Percentiles rank a stretch among this genome's conserved stretches.
Evolutionary conservation across 2,329 filamentous ascomycete genomes (phyloP).

Genomic region (Neodidymelliopsis sp.): DNA sequence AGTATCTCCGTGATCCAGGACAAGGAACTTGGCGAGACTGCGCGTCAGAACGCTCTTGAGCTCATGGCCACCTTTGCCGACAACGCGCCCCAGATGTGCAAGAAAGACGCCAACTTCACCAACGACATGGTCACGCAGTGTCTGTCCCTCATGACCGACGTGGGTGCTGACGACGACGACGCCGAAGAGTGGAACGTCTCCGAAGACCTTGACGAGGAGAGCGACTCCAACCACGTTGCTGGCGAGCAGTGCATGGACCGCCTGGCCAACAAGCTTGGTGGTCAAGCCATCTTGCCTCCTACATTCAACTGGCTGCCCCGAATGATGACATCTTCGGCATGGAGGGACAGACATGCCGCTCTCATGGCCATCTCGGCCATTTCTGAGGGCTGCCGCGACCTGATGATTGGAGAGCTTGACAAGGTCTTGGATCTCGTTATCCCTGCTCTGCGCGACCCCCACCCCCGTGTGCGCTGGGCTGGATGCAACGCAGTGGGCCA

Average conservation of each 20-base stretch:
- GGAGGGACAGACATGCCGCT: conserved; percentile 94
- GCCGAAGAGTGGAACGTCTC: conserved; percentile 90
- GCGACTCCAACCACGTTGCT: conserved; percentile 95
- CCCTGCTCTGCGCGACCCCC: conserved; percentile 85
- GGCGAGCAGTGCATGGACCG: conserved; percentile 99
- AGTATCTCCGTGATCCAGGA: conserved; percentile 93
- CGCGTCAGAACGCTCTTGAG: conserved; percentile 93
- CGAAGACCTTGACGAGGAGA: conserved; percentile 97
- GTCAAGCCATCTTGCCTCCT: conserved; percentile 87
- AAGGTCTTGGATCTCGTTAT: conserved; percentile 96
- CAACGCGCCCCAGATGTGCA: conserved; percentile 91
- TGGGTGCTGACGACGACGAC: conserved; percentile 93
- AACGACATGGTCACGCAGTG: conserved; percentile 98
- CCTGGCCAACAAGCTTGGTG: conserved; percentile 94
- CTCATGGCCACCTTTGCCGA: conserved; percentile 98
- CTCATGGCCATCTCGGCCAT: conserved; percentile 99
- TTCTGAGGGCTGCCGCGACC: conserved; percentile 92
- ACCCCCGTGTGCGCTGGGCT: conserved; percentile 94
- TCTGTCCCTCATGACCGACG: conserved; percentile 96
- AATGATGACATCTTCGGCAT: conserved; percentile 95
- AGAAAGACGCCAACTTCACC: conserved; percentile 90
- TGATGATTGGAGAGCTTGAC: conserved; percentile 94
- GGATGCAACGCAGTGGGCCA: conserved; percentile 98
- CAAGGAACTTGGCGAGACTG: conserved; percentile 89
- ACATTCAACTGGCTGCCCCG: conserved; percentile 97